Percentiles rank a stretch among this genome's conserved stretches.
Conservation (phyloP, 2,329 filamentous ascomycete species). For the Plenodomus biglobosus region DNA sequence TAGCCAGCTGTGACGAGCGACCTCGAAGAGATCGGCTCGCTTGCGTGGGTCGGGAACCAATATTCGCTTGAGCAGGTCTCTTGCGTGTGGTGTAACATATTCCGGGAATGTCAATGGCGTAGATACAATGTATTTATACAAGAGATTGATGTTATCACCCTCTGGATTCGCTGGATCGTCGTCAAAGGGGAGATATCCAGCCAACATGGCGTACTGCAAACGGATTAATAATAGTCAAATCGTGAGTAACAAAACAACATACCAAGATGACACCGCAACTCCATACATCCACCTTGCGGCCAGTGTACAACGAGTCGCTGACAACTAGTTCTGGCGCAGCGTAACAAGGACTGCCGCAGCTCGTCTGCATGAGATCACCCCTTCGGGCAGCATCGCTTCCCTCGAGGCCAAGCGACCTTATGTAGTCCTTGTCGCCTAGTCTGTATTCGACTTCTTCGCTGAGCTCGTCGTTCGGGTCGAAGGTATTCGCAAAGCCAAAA, state of each 20-base stretch:
- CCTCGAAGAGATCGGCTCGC: constrained; percentile 93
- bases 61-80: constrained; percentile 88
- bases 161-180: constrained; percentile 98
- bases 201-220: constrained; percentile 91
- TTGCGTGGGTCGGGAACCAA: constrained; percentile 93
- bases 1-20: constrained; percentile 96
- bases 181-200: constrained; percentile 95
- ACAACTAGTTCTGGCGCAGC: constrained; percentile 96
- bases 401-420: constrained; percentile 84
- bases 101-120: constrained; percentile 97
- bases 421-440: constrained; percentile 81
- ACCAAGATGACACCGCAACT: constrained; percentile 98
- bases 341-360: constrained; percentile 97
- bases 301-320: constrained; percentile 95
- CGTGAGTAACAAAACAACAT: constrained; percentile 55
- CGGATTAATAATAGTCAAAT: no score
- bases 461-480: constrained; percentile 84
- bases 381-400: constrained; percentile 74
- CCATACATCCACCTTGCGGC: constrained; percentile 98
- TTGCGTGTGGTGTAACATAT: constrained; percentile 95
- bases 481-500: constrained; percentile 98
- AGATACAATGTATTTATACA: constrained; percentile 99
- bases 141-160: constrained; percentile 96
- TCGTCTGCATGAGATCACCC: constrained; percentile 98
- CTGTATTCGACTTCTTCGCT: constrained; percentile 88